A percentile compares a stretch with the other conserved stretches of the same genome.
Conservation (phyloP, 805 yeast genomes). For the Ogataea kodamae region DNA sequence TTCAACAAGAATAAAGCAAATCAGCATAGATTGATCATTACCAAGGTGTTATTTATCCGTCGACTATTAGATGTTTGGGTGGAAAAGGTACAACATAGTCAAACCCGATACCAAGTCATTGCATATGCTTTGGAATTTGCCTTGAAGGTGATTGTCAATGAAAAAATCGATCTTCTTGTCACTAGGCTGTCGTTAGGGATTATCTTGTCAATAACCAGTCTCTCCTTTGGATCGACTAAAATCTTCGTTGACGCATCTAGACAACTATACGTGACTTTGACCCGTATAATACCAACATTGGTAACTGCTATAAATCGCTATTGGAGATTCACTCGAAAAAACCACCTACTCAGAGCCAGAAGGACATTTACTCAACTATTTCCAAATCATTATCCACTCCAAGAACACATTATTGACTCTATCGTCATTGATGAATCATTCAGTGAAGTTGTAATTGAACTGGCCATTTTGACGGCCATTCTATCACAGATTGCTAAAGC, state of each 20-base stretch:
- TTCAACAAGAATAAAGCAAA: slow-evolving; percentile 39
- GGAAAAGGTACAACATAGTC: slow-evolving; percentile 22
- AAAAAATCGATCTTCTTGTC: slow-evolving; percentile 51
- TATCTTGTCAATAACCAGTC: slow-evolving; percentile 45
- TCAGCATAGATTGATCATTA: slow-evolving; percentile 52
- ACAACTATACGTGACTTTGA: slow-evolving; percentile 41
- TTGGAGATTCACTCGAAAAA: slow-evolving; percentile 46
- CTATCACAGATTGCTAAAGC: slow-evolving; percentile 38
- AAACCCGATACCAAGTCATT: slow-evolving; percentile 39
- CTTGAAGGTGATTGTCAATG: slow-evolving; percentile 51
- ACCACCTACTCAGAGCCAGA: slow-evolving; percentile 46
- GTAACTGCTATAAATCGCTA: slow-evolving; percentile 49
- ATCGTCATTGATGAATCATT: slow-evolving; percentile 63
- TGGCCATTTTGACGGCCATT: slow-evolving; percentile 57
- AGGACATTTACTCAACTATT: slow-evolving; percentile 67
- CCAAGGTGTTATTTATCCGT: slow-evolving; percentile 60
- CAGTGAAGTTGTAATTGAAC: slow-evolving; percentile 70
- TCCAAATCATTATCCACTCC: slow-evolving; percentile 65
- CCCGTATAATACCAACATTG: slow-evolving; percentile 53
- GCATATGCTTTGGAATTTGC: slow-evolving; percentile 51
- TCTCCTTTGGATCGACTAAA: slow-evolving; percentile 23
- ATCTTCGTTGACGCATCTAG: slow-evolving; percentile 30
- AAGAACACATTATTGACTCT: slow-evolving; percentile 66
- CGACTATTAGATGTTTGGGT: slow-evolving; percentile 45
- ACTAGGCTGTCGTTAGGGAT: slow-evolving; percentile 62